A percentile compares a stretch with the other conserved stretches of the same genome.
These are phyloP conservation scores for Acephala macrosclerotiorum DNA, from an alignment of 2,329 filamentous ascomycete genomes.

Conservation along the genomic window DNA sequence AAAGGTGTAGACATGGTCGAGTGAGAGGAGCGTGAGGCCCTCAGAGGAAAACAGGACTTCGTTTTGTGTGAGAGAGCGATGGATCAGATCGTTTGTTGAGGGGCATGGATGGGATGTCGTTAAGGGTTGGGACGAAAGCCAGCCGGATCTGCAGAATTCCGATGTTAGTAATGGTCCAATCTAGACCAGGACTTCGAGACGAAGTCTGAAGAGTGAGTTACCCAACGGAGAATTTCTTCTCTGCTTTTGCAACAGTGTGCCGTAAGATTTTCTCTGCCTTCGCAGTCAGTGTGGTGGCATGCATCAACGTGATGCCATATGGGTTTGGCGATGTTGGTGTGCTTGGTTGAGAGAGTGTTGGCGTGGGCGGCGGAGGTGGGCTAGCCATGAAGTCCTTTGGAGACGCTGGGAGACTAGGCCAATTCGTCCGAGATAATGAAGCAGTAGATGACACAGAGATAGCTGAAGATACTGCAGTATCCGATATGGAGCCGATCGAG, in stretches of 20 bases:
- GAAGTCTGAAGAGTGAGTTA: conserved; percentile 33
- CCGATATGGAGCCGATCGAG: conserved; percentile 18
- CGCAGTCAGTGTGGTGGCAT: conserved; percentile 54
- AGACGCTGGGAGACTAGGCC: conserved; percentile 37
- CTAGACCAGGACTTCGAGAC: not conserved
- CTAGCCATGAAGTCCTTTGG: conserved; percentile 28
- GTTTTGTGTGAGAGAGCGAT: conserved; percentile 64
- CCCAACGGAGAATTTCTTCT: conserved; percentile 56
- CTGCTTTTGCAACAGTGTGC: conserved; percentile 59
- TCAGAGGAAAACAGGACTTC: conserved; percentile 66
- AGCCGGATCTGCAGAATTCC: conserved; percentile 28
- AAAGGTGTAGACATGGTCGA: conserved; percentile 71
- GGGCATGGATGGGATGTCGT: conserved; percentile 52
- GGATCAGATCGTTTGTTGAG: conserved; percentile 59
- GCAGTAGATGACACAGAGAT: conserved; percentile 27
- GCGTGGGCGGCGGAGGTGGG: conserved; percentile 33
- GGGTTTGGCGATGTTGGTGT: conserved; percentile 46
- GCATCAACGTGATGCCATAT: conserved; percentile 57
- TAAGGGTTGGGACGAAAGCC: conserved; percentile 44
- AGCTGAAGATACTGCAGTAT: conserved; percentile 12
- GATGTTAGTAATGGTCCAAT: conserved; percentile 22
- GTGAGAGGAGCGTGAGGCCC: conserved; percentile 64
- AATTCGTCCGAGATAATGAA: conserved; percentile 36
- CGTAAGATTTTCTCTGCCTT: conserved; percentile 57
- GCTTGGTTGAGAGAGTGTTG: conserved; percentile 46